A percentile compares a stretch with the other conserved stretches of the same genome.
Evolutionary conservation across 1,284 basidiomycete species (phyloP).

Genomic region (Austroboletus niveus): DNA sequence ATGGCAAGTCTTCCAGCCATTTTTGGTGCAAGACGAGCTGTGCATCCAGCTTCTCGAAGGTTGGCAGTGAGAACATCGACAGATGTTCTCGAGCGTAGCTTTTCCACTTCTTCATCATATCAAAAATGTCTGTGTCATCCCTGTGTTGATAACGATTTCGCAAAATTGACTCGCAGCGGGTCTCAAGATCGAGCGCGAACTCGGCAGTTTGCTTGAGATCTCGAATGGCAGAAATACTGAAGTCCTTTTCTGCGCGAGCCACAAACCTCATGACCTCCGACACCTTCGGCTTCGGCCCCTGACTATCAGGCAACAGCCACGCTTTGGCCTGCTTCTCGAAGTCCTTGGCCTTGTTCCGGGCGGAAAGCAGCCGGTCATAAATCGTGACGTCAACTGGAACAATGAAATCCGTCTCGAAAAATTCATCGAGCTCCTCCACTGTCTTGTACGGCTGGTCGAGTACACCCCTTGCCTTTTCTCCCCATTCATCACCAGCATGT

Average conservation of each 20-base stretch:
- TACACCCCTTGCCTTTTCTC: slow-evolving; percentile 58
- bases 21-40: slow-evolving; percentile 64
- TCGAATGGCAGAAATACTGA: slow-evolving; percentile 60
- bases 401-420: slow-evolving; percentile 54
- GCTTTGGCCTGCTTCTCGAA: slow-evolving; percentile 72
- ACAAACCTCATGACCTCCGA: slow-evolving; percentile 66
- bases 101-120: slow-evolving; percentile 68
- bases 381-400: slow-evolving; percentile 65
- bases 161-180: slow-evolving; percentile 69
- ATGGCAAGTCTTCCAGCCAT: slow-evolving; percentile 73
- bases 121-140: slow-evolving; percentile 62
- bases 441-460: slow-evolving; percentile 67
- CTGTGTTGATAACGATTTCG: slow-evolving; percentile 55
- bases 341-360: slow-evolving; percentile 65
- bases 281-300: slow-evolving; percentile 55
- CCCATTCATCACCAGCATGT: slow-evolving; percentile 67
- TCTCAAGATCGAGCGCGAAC: slow-evolving; percentile 71
- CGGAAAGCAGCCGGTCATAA: slow-evolving; percentile 56
- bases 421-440: slow-evolving; percentile 68
- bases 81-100: slow-evolving; percentile 68
- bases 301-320: slow-evolving; percentile 59
- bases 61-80: slow-evolving; percentile 66
- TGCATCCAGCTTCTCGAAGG: slow-evolving; percentile 65
- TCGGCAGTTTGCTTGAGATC: slow-evolving; percentile 66
- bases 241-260: slow-evolving; percentile 71